Base-by-base conservation (phyloP, 108 stramenopile genomes). In the Nitzschia sp. region DNA sequence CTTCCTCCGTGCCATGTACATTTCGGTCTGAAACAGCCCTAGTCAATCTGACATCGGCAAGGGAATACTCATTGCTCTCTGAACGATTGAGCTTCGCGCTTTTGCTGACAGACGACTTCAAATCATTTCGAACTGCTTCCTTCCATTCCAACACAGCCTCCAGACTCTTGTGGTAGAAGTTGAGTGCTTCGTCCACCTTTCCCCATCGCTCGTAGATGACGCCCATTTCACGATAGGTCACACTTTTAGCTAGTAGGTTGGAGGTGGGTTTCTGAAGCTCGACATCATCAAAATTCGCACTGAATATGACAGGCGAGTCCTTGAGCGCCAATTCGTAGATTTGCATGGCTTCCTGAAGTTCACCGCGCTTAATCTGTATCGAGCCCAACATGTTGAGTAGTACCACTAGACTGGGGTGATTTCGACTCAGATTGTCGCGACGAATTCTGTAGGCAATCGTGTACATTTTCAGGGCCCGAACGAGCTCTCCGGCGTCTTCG, bases 391-490 rank as follows among this genome's bases (percentile, higher is more conserved):
- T 87, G 64, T 95, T 95, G 26, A 95, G 62, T 31, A 92, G 62
- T 3, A 92, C 88, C 0, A 86, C 76, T 15, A 92, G 58, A 57
- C 79, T 82, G 1, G 94, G 91, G 66, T 95, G 94, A 32, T 81
- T 66, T 8, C 72, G 70, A 29, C 85, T 83, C 30, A 92, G 62
- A 23, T 79, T 75, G 54, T 95, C 94, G 9, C 87, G 33, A 27
- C 91, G 77, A 68, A 95, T 95, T 1, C 94, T 89, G 68, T 92
- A 92, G 2, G 94, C 91, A 45, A 95, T 84, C 23, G 91, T 92
- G 58, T 92, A 95, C 85, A 92, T 83, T 63, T 90, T 88, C 0
- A 94, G 58, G 26, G 93, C 93, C 47, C 75, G 76, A 17, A 91
- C 74, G 17, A 82, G 61, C 54, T 85, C 73, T 28, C 87, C 89